phyloP scores from a whole-genome alignment of 176 grass and related monocot species.

The Ensete ventricosum region DNA sequence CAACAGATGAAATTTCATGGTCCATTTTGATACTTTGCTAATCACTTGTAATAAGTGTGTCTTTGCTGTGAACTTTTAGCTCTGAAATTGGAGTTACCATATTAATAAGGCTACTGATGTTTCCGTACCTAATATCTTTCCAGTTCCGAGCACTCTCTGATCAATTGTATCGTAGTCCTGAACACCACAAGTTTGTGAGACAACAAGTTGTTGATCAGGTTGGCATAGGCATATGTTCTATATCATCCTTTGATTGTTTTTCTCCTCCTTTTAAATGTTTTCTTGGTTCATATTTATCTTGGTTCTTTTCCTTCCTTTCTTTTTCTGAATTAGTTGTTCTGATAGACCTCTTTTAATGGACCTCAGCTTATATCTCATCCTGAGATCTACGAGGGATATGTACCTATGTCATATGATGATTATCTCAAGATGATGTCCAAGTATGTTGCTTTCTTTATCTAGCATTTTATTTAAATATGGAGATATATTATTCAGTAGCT shows the following conservation, averaged over 20 bases:
- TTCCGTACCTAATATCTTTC: neutral
- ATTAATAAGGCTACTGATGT: neutral
- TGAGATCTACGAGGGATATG: constrained; percentile 73
- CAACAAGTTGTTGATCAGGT: constrained; percentile 81
- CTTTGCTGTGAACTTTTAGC: too few species aligned
- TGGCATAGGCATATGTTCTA: constrained; percentile 6
- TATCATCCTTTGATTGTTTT: neutral
- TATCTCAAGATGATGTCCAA: constrained; percentile 81
- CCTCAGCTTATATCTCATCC: constrained; percentile 59
- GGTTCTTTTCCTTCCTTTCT: neutral
- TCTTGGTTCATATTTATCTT: too few species aligned
- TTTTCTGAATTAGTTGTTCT: neutral
- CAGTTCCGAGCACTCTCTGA: constrained; percentile 87
- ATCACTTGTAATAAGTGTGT: neutral
- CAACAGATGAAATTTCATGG: too few species aligned
- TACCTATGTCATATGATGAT: constrained; percentile 79
- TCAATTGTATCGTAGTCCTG: constrained; percentile 68
- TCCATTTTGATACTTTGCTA: neutral
- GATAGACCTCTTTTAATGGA: constrained; percentile 1
- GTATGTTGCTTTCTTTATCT: constrained; percentile 26
- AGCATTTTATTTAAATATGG: neutral
- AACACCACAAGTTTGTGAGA: constrained; percentile 75
- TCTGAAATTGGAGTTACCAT: neutral
- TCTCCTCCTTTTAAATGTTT: neutral
- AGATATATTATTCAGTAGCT: neutral